These are phyloP conservation scores for Citrus medica DNA, from an alignment of 345 rosid genomes.

Conservation along the genomic window DNA sequence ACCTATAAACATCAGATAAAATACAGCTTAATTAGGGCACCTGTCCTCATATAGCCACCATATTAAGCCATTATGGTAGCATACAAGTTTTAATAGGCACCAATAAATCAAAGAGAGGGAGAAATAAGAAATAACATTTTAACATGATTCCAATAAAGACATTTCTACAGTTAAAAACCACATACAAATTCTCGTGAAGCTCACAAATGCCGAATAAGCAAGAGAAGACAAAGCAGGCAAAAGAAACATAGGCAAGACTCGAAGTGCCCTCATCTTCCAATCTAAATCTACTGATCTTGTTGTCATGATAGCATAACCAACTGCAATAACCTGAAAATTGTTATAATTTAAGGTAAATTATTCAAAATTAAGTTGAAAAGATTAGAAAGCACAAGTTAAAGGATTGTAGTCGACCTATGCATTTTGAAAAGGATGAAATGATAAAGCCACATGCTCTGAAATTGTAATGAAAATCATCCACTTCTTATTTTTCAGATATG, in stretches of 20 bases:
- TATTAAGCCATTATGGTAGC: background rate
- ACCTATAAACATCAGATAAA: conserved; percentile 38
- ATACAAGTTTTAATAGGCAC: no score
- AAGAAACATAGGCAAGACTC: conserved; percentile 68
- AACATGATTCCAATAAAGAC: background rate
- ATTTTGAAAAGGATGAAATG: background rate
- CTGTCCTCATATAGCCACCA: background rate
- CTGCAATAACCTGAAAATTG: conserved; percentile 55
- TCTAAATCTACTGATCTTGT: conserved; percentile 57
- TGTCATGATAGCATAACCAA: conserved; percentile 61
- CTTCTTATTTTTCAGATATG: background rate
- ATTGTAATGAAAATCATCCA: background rate
- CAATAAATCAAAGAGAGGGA: background rate
- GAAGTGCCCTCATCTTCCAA: conserved; percentile 67
- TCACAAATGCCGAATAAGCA: conserved; percentile 49
- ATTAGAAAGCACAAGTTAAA: background rate
- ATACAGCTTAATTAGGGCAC: conserved; percentile 1
- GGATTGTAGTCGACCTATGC: background rate
- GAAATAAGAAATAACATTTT: background rate
- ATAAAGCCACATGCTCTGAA: background rate
- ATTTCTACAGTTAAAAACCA: background rate
- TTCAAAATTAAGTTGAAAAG: background rate
- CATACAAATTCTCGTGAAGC: conserved; percentile 68
- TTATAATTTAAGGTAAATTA: background rate
- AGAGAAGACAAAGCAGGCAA: conserved; percentile 54